Conservation (phyloP, 2,329 filamentous ascomycete genomes). For the Phaeomoniella chlamydospora region DNA sequence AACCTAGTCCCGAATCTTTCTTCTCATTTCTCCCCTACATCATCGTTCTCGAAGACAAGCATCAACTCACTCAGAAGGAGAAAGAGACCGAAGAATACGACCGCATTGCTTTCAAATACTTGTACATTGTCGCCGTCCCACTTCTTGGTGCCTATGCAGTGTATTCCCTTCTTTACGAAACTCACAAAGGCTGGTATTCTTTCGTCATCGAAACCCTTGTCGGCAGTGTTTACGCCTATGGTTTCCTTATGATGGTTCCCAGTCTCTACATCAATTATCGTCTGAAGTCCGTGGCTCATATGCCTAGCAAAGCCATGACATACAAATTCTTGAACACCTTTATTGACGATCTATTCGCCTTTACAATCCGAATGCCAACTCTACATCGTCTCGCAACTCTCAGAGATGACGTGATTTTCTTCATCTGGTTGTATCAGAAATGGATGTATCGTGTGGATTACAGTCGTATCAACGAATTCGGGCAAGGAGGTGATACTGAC, state of each 20-base stretch:
- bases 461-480: conserved; percentile 89
- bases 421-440: conserved; percentile 88
- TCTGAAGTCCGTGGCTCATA: conserved; percentile 68
- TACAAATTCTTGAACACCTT: conserved; percentile 99
- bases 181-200: conserved; percentile 96
- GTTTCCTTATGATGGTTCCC: conserved; percentile 98
- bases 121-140: conserved; percentile 84
- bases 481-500: conserved; percentile 91
- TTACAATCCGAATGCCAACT: conserved; percentile 98
- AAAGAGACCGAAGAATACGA: conserved; percentile 98
- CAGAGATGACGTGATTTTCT: conserved; percentile 94
- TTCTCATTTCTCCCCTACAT: conserved; percentile 67
- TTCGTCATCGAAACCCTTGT: conserved; percentile 92
- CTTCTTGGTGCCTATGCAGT: conserved; percentile 76
- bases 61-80: conserved; percentile 86
- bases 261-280: conserved; percentile 98
- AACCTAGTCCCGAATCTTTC: conserved; percentile 50
- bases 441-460: conserved; percentile 90
- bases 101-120: conserved; percentile 91
- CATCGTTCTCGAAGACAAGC: conserved; percentile 87
- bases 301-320: conserved; percentile 91
- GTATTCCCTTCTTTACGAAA: conserved; percentile 86
- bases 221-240: conserved; percentile 92
- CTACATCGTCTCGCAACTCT: conserved; percentile 85
- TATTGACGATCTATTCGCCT: conserved; percentile 96